Evolutionary conservation across 1,284 basidiomycete genomes (phyloP), one percentile per base, ranked within the genome.

Genomic region (Exobasidium rhododendri): DNA sequence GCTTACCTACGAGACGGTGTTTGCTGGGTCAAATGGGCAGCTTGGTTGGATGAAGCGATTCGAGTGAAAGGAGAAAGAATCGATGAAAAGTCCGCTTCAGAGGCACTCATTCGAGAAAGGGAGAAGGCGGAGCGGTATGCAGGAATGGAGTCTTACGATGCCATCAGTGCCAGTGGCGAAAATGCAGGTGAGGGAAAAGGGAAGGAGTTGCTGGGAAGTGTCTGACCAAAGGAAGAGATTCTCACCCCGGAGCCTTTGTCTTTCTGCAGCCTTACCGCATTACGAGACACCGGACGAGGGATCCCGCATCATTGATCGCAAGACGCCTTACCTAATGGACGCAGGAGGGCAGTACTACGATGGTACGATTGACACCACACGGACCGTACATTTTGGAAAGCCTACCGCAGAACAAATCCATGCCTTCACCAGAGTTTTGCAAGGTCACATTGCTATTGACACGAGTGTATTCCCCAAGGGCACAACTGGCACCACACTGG

Each of bases 321-420:
- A 65, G 46, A 66, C 73, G 24, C 76, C 76, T 10, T 78, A 74
- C 58, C 63, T 78, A 44, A 75, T 70, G 55, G 76, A 78, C 50
- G 69, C 69, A 28, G 76, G 76, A 3, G 71, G 65, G 1, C 75
- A 78, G 63, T 77, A 75, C 44, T 63, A 68, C 43, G 73, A 78
- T 59, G 76, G 76, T 22, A 78, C 76, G 17, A 77, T 77, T 56
- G 76, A 78, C 51, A 73, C 70, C 50, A 78, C 75, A 3, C 65
- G 76, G 6, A 78, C 76, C 0, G 65, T 74, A 35, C 76, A 78
- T 61, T 78, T 78, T 66, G 74, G 74, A 7, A 65, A 65, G 14
- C 75, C 76, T 0, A 73, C 62, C 6, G 54, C 56, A 3, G 71
- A 75, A 62, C 76, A 78, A 50, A 75, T 72, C 61, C 69, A 71